Percentiles rank a stretch among this genome's conserved stretches.
These are phyloP conservation scores for Bacterosira constricta DNA, from an alignment of 108 stramenopile genomes.

Conservation along the genomic window DNA sequence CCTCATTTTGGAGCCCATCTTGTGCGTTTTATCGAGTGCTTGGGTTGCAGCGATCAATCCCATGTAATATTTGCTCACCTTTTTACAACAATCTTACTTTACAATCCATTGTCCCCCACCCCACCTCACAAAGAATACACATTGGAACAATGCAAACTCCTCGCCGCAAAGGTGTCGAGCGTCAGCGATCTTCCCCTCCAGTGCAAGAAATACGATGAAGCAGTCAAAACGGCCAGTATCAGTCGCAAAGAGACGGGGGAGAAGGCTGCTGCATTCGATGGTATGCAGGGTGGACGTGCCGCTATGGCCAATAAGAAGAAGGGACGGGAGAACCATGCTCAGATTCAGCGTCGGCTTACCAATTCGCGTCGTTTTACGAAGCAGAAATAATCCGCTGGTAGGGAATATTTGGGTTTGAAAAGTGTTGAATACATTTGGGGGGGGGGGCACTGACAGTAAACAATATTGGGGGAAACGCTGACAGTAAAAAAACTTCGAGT, in stretches of 20 bases:
- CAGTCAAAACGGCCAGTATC: constrained; percentile 27
- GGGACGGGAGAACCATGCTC: constrained; percentile 40
- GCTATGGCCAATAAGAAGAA: constrained; percentile 34
- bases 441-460: background rate
- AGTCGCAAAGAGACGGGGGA: constrained; percentile 21
- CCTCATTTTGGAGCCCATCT: too few species aligned
- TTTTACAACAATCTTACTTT: background rate
- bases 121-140: constrained; percentile 36
- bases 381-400: too few species aligned
- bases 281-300: constrained; percentile 42
- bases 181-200: constrained; percentile 34
- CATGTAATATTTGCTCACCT: too few species aligned
- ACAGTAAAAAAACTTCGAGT: too few species aligned
- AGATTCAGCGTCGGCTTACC: constrained; percentile 47
- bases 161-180: constrained; percentile 39
- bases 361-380: constrained; percentile 52
- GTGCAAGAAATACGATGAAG: constrained; percentile 46
- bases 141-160: constrained; percentile 47
- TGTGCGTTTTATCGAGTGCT: too few species aligned
- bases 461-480: too few species aligned
- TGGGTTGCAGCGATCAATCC: too few species aligned
- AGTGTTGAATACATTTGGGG: background rate
- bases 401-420: too few species aligned
- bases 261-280: constrained; percentile 18
- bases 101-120: background rate